Conservation (phyloP, 106 monocot genomes). For the Triglochin maritima region DNA sequence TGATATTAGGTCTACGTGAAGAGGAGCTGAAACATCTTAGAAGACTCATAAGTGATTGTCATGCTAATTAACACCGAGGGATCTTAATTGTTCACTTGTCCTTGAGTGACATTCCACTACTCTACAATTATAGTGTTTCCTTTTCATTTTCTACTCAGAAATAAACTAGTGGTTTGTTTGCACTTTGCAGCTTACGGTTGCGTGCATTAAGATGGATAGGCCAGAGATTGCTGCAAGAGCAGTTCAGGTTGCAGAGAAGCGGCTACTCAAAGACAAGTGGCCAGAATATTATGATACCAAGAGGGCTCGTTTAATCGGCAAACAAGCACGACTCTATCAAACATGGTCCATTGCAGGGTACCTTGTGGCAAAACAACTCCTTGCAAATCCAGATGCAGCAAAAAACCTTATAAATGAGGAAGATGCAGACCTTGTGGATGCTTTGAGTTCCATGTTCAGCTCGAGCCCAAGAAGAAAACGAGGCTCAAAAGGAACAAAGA, state of each 20-base stretch:
- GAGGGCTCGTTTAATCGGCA: conserved; percentile 80
- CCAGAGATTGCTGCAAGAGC: conserved; percentile 82
- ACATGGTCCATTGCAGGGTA: conserved; percentile 97
- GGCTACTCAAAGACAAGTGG: conserved; percentile 43
- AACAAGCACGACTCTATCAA: conserved; percentile 77
- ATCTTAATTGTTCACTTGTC: too few relatives aligned
- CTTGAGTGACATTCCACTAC: too few relatives aligned
- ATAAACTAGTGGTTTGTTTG: too few relatives aligned
- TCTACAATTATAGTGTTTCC: too few relatives aligned
- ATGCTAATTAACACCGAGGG: too few relatives aligned
- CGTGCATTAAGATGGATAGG: conserved; percentile 93
- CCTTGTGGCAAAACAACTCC: conserved; percentile 79
- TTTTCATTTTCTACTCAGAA: too few relatives aligned
- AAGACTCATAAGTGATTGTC: too few relatives aligned
- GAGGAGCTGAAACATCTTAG: too few relatives aligned
- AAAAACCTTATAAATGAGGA: conserved; percentile 72
- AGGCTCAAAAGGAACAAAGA: conserved; percentile 7
- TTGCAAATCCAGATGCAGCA: conserved; percentile 69
- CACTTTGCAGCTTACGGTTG: conserved; percentile 61
- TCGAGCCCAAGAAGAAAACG: conserved; percentile 32
- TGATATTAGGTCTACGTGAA: too few relatives aligned
- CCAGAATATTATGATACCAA: conserved; percentile 65
- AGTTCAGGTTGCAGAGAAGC: conserved; percentile 62
- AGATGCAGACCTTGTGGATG: conserved; percentile 69
- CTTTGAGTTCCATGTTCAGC: conserved; percentile 51